phyloP scores from a whole-genome alignment of 73 alveolate species.

The Paramecium octaurelia region DNA sequence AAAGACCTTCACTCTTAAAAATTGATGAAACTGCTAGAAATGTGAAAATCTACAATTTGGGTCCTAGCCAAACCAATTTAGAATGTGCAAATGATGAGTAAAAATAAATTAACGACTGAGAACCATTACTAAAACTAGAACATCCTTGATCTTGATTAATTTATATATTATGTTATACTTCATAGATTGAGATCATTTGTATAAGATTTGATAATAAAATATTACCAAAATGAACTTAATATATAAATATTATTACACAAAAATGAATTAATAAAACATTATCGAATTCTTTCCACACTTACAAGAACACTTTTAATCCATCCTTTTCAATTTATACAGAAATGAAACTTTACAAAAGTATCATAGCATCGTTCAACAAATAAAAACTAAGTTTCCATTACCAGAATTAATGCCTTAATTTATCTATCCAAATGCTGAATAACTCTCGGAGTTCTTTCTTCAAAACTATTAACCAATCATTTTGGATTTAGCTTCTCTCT shows the following conservation, averaged over 20 bases:
- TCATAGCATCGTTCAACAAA: background rate
- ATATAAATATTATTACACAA: background rate
- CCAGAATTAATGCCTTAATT: background rate
- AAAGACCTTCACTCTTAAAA: background rate
- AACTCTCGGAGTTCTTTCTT: background rate
- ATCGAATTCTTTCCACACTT: background rate
- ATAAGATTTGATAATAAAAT: background rate
- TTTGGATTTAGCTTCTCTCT: background rate
- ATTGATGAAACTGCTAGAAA: background rate
- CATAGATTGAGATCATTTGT: background rate
- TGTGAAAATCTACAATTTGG: background rate
- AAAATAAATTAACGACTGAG: background rate
- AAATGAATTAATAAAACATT: conserved; percentile 23
- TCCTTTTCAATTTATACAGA: background rate
- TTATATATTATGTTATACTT: background rate
- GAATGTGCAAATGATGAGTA: background rate
- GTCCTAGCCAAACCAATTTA: background rate
- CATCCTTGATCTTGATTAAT: background rate
- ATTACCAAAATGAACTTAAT: background rate
- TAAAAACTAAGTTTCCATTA: background rate
- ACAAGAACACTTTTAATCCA: background rate
- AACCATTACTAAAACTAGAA: background rate
- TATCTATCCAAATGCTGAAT: background rate
- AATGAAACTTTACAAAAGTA: background rate
- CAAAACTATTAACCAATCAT: background rate